Evolutionary conservation across 1,284 basidiomycete species (phyloP).

Genomic region (Cystobasidium sp.): DNA sequence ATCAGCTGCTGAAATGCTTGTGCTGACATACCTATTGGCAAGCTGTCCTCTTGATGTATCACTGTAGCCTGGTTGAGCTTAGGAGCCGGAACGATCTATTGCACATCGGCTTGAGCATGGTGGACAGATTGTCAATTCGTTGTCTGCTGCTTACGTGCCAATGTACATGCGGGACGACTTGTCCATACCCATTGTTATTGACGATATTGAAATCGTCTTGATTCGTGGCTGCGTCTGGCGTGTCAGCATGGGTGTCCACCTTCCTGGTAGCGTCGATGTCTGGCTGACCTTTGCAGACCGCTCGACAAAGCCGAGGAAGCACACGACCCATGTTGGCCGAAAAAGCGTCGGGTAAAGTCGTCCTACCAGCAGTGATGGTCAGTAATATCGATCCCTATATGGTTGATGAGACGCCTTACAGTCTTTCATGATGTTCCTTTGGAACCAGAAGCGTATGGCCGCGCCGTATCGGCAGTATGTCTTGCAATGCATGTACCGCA

Average conservation of each 20-base stretch:
- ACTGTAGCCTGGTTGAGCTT: background rate
- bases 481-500: background rate
- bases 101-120: background rate
- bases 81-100: slow-evolving; percentile 34
- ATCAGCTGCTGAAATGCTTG: background rate
- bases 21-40: slow-evolving; percentile 9
- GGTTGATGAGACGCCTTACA: background rate
- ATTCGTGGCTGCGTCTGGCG: slow-evolving; percentile 7
- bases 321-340: slow-evolving; percentile 31
- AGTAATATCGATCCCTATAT: background rate
- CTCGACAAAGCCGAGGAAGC: slow-evolving; percentile 30
- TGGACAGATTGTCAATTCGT: background rate
- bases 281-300: slow-evolving; percentile 25
- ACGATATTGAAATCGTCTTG: slow-evolving; percentile 45
- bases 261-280: background rate
- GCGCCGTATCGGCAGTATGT: slow-evolving; percentile 45
- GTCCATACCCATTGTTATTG: slow-evolving; percentile 44
- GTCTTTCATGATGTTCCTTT: slow-evolving; percentile 37
- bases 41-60: background rate
- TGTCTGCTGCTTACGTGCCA: slow-evolving; percentile 38
- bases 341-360: slow-evolving; percentile 27
- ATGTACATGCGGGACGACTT: slow-evolving; percentile 45
- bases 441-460: slow-evolving; percentile 46
- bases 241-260: background rate
- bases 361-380: background rate